A percentile compares a stretch with the other conserved stretches of the same genome.
Conservation (phyloP, 2,329 filamentous ascomycete genomes). For the Fusarium albidum region DNA sequence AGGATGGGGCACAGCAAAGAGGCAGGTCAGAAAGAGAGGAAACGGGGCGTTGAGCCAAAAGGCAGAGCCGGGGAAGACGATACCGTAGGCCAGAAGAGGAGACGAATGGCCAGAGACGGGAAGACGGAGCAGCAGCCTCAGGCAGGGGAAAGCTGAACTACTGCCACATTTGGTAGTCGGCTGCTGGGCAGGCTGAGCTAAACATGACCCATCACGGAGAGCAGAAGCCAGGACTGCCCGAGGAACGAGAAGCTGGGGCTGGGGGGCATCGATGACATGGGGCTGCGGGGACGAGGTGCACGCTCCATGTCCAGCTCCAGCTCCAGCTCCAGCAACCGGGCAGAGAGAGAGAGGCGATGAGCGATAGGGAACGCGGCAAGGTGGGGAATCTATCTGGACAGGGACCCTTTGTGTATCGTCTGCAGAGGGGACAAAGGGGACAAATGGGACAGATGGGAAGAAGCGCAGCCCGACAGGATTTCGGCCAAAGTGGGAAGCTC, state of each 20-base stretch:
- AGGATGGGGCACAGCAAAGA: too few relatives aligned
- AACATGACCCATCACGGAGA: slow-evolving; percentile 7
- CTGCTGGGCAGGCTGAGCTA: slow-evolving; percentile 24
- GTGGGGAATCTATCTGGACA: slow-evolving; percentile 26
- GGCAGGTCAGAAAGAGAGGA: background rate
- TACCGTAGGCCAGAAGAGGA: slow-evolving; percentile 16
- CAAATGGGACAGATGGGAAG: slow-evolving; percentile 10
- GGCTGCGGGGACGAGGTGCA: slow-evolving; percentile 3
- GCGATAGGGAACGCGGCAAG: slow-evolving; percentile 30
- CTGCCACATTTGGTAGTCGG: slow-evolving; percentile 1
- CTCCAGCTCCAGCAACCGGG: slow-evolving; percentile 12
- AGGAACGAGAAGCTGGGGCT: slow-evolving; percentile 3
- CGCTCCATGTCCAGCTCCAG: slow-evolving; percentile 16
- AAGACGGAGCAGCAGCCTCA: slow-evolving; percentile 11
- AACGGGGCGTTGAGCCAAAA: background rate
- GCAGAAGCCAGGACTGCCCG: slow-evolving; percentile 11
- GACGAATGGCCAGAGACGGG: slow-evolving; percentile 17
- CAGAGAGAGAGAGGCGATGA: slow-evolving; percentile 18
- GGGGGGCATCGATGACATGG: background rate
- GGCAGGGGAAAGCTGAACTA: slow-evolving; percentile 30
- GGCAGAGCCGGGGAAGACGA: slow-evolving; percentile 10
- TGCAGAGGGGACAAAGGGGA: slow-evolving; percentile 9
- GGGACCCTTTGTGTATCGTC: slow-evolving; percentile 31
- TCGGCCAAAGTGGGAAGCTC: slow-evolving; percentile 20
- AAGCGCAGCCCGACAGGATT: slow-evolving; percentile 13